A percentile compares a stretch with the other conserved stretches of the same genome.
Conservation (phyloP, 192 early-diverging fungal genomes). For the Lunasporangiospora selenospora region DNA sequence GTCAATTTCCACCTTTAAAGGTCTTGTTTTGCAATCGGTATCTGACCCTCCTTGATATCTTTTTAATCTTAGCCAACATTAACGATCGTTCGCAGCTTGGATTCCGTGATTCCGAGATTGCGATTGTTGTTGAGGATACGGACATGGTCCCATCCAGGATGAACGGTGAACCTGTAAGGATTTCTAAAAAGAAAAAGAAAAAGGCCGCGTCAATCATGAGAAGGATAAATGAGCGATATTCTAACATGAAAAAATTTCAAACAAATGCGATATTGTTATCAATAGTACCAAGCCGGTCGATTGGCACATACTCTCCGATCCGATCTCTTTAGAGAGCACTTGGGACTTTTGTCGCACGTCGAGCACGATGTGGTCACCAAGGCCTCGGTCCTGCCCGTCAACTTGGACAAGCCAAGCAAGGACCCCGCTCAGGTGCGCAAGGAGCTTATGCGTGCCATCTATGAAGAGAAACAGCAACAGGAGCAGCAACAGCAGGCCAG, state of each 20-base stretch:
- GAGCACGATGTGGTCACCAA: conserved; percentile 47
- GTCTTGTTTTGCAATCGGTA: not conserved
- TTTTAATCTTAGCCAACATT: conserved; percentile 69
- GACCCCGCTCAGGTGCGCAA: conserved; percentile 21
- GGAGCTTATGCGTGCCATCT: conserved; percentile 16
- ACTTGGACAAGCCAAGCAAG: conserved; percentile 33
- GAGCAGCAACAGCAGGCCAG: conserved; percentile 2
- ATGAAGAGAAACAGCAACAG: conserved; percentile 8
- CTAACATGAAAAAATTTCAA: not conserved
- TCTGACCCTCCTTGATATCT: not conserved
- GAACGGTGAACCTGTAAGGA: conserved; percentile 66
- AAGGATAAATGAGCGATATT: no score
- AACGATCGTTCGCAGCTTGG: conserved; percentile 93
- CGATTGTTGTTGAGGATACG: conserved; percentile 81
- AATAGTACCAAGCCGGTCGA: conserved; percentile 72
- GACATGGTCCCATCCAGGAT: conserved; percentile 71
- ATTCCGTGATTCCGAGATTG: conserved; percentile 88
- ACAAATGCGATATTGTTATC: not conserved
- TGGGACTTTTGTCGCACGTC: conserved; percentile 67
- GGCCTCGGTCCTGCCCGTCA: conserved; percentile 42
- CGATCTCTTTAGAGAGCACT: conserved; percentile 83
- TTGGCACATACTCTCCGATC: conserved; percentile 79
- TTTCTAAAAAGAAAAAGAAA: no score
- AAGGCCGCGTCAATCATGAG: no score
- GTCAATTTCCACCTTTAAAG: not conserved